Conservation (phyloP, 2,329 filamentous ascomycete genomes). For the Lachnellula hyalina region DNA sequence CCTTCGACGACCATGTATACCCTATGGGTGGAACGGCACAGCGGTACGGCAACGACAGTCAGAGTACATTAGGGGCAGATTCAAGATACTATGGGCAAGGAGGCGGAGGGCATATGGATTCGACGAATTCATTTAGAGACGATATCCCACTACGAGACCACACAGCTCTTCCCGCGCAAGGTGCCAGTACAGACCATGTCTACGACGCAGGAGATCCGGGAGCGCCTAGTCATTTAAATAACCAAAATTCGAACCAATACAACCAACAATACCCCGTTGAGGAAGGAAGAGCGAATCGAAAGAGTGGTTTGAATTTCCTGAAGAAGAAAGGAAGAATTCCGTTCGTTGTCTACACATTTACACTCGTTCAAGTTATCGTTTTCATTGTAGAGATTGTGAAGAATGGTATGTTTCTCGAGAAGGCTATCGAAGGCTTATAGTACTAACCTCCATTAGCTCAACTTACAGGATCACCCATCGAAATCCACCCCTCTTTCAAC, state of each 20-base stretch:
- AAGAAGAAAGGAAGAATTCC: slow-evolving; percentile 44
- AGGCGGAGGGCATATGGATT: slow-evolving; percentile 34
- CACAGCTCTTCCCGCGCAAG: slow-evolving; percentile 30
- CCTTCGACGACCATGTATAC: slow-evolving; percentile 65
- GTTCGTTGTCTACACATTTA: slow-evolving; percentile 78
- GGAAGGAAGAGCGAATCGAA: slow-evolving; percentile 37
- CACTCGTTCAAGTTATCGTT: slow-evolving; percentile 70
- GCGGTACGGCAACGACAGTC: slow-evolving; percentile 27
- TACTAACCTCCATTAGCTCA: slow-evolving; percentile 45
- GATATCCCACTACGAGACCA: slow-evolving; percentile 55
- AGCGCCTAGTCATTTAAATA: slow-evolving; percentile 16
- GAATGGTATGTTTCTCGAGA: slow-evolving; percentile 57
- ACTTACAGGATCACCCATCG: slow-evolving; percentile 60
- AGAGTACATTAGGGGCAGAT: slow-evolving; percentile 43
- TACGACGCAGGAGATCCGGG: slow-evolving; percentile 48
- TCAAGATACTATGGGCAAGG: slow-evolving; percentile 50
- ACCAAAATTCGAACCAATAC: not conserved
- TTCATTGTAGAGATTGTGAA: slow-evolving; percentile 86
- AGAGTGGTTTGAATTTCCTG: slow-evolving; percentile 49
- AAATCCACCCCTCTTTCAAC: slow-evolving; percentile 74
- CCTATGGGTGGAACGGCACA: slow-evolving; percentile 39
- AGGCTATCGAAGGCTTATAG: not conserved
- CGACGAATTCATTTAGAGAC: slow-evolving; percentile 37
- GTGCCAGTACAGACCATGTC: slow-evolving; percentile 48
- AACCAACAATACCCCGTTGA: slow-evolving; percentile 3